Percentiles rank a stretch among this genome's conserved stretches.
Conservation (phyloP, 352 stramenopile genomes). For the Blastocystis sp. region DNA sequence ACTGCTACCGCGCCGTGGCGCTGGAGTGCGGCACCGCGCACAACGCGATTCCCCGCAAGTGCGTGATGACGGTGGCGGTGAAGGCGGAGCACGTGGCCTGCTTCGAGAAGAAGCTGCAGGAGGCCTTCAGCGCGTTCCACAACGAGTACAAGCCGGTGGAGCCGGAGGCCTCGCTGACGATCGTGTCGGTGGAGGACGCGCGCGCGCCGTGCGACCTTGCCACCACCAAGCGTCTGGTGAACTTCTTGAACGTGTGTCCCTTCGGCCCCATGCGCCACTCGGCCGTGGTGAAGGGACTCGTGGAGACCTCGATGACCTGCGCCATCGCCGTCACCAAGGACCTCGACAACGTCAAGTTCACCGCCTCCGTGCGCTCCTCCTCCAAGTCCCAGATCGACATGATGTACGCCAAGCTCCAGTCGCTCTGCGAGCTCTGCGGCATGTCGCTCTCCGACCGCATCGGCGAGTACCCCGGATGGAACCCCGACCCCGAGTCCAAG, state of each 20-base stretch:
- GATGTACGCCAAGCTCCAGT: constrained; percentile 31
- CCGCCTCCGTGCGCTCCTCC: constrained; percentile 34
- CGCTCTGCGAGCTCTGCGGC: constrained; percentile 6
- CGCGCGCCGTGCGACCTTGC: not conserved
- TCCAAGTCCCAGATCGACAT: constrained; percentile 51
- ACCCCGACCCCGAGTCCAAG: constrained; percentile 2
- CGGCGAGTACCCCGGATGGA: constrained; percentile 51
- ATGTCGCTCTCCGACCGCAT: constrained; percentile 28
- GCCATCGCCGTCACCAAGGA: constrained; percentile 20
- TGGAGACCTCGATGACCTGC: constrained; percentile 56
- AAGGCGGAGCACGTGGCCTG: not conserved
- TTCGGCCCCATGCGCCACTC: constrained; percentile 43
- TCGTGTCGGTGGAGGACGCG: not conserved
- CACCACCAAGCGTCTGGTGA: constrained; percentile 2
- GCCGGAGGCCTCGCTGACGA: not conserved
- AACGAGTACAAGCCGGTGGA: constrained; percentile 37
- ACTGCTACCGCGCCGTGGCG: not conserved
- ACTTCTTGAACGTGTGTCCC: constrained; percentile 39
- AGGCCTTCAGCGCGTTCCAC: not conserved
- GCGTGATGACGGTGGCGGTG: not conserved
- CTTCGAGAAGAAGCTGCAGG: constrained; percentile 21
- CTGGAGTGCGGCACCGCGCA: constrained; percentile 52
- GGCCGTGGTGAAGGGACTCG: constrained; percentile 27
- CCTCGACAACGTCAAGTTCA: constrained; percentile 44
- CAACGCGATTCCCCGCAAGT: constrained; percentile 57